Percentiles rank a stretch among this genome's conserved stretches.
These are phyloP conservation scores for Chlorella sp. DNA, from an alignment of 139 green algal species.

Conservation along the genomic window DNA sequence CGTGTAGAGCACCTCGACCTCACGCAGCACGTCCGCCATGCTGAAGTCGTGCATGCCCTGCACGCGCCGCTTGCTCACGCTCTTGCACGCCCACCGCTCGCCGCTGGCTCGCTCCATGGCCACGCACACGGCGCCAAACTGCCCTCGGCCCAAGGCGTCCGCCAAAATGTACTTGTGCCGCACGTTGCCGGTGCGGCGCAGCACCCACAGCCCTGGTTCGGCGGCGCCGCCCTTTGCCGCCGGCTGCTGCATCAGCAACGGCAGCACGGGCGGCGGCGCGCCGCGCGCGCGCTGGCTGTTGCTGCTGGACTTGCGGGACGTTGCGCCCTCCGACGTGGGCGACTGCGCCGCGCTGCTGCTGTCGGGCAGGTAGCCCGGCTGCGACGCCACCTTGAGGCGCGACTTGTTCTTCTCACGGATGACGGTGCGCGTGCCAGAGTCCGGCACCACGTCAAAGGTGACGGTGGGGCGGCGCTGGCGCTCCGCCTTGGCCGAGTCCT, in stretches of 20 bases:
- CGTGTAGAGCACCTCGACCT: conserved; percentile 19
- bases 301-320: neutral
- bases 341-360: neutral
- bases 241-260: neutral
- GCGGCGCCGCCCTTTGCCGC: conserved; percentile 5
- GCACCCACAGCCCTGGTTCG: conserved; percentile 13
- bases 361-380: neutral
- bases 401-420: neutral
- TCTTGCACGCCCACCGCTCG: conserved; percentile 17
- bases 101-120: conserved; percentile 3
- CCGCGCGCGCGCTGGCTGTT: neutral
- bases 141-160: conserved; percentile 6
- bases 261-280: neutral
- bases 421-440: neutral
- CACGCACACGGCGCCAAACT: conserved; percentile 22
- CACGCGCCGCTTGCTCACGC: conserved; percentile 14
- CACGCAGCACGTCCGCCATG: conserved; percentile 4
- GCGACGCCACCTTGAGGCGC: neutral
- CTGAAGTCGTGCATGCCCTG: conserved; percentile 1
- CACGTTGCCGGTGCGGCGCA: conserved; percentile 10
- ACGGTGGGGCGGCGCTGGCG: neutral
- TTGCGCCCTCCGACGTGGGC: neutral
- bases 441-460: neutral
- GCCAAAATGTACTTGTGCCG: conserved; percentile 7
- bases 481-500: too few relatives aligned